Evolutionary conservation across 768 basidiomycete genomes (phyloP).

Genomic region (Nevesoporus exiguus): DNA sequence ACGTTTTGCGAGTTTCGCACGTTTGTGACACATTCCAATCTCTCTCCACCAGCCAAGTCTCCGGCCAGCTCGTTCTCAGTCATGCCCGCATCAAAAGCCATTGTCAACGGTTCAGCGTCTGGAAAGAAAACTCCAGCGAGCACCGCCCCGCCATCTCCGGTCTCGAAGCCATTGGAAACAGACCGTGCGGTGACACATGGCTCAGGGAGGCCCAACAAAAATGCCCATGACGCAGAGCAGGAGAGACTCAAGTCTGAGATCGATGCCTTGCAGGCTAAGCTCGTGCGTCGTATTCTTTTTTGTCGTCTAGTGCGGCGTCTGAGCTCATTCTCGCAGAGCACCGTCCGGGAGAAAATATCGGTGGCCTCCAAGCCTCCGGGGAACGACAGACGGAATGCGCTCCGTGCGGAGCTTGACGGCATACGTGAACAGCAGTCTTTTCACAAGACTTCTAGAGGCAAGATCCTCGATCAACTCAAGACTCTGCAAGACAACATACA

Average conservation of each 20-base stretch:
- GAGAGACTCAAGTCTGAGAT: conserved; percentile 79
- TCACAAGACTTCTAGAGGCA: conserved; percentile 65
- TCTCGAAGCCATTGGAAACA: conserved; percentile 17
- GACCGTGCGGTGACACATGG: conserved; percentile 22
- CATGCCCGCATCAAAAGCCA: conserved; percentile 50
- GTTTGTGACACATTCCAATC: conserved; percentile 13
- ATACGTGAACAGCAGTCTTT: conserved; percentile 78
- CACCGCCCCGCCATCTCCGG: conserved; percentile 28
- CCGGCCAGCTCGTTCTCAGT: conserved; percentile 8
- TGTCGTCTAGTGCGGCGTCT: background rate
- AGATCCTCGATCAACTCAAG: conserved; percentile 77
- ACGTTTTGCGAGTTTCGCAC: conserved; percentile 16
- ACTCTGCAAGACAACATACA: conserved; percentile 69
- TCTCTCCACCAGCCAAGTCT: conserved; percentile 27
- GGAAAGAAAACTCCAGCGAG: conserved; percentile 25
- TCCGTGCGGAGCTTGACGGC: conserved; percentile 77
- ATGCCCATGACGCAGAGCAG: conserved; percentile 80
- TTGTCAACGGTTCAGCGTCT: conserved; percentile 45
- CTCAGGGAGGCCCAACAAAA: conserved; percentile 79
- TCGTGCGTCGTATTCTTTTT: conserved; percentile 54
- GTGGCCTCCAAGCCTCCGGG: conserved; percentile 56
- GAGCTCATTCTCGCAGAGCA: conserved; percentile 42
- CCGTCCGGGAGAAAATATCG: conserved; percentile 73
- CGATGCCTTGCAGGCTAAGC: conserved; percentile 71
- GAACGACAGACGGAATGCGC: conserved; percentile 66